phyloP scores from a whole-genome alignment of 768 basidiomycete genomes.

The Rhodotorula babjevae region DNA sequence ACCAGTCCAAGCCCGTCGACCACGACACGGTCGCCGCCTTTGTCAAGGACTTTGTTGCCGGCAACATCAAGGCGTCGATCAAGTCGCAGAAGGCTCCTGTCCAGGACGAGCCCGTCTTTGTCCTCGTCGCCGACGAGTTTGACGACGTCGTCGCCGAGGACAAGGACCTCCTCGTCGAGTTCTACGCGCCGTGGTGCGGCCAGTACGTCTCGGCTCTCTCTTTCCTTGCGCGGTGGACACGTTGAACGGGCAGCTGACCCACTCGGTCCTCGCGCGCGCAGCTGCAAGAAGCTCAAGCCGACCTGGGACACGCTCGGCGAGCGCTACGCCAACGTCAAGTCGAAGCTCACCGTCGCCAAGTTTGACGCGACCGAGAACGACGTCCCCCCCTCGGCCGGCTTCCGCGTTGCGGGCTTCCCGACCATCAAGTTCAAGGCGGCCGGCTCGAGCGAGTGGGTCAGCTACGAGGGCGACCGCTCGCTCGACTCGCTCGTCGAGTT shows the following conservation, averaged over 20 bases:
- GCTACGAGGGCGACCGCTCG: conserved; percentile 73
- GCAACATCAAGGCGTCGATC: conserved; percentile 71
- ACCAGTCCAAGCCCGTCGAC: conserved; percentile 60
- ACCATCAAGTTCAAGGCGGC: conserved; percentile 96
- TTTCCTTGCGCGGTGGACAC: no score
- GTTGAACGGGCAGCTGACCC: no score
- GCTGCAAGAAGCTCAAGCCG: conserved; percentile 95
- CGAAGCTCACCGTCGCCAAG: conserved; percentile 59
- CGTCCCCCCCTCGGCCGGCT: conserved; percentile 76
- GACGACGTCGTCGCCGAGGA: conserved; percentile 81
- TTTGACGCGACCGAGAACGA: conserved; percentile 97
- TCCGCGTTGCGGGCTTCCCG: conserved; percentile 74
- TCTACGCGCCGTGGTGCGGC: conserved; percentile 89
- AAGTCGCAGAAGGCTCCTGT: conserved; percentile 83
- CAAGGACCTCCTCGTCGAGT: conserved; percentile 94
- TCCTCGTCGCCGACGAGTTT: conserved; percentile 81
- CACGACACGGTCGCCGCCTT: conserved; percentile 58
- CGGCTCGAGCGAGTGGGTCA: conserved; percentile 75
- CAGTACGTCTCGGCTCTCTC: conserved; percentile 34
- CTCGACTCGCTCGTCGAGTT: conserved; percentile 41
- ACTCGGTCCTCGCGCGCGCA: conserved; percentile 46
- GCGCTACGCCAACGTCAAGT: conserved; percentile 59
- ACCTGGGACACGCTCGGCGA: conserved; percentile 87
- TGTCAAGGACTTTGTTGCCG: conserved; percentile 63
- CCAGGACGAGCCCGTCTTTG: conserved; percentile 77